Conservation (phyloP, 495 filamentous ascomycete genomes). For the Podospora tetraspora region DNA sequence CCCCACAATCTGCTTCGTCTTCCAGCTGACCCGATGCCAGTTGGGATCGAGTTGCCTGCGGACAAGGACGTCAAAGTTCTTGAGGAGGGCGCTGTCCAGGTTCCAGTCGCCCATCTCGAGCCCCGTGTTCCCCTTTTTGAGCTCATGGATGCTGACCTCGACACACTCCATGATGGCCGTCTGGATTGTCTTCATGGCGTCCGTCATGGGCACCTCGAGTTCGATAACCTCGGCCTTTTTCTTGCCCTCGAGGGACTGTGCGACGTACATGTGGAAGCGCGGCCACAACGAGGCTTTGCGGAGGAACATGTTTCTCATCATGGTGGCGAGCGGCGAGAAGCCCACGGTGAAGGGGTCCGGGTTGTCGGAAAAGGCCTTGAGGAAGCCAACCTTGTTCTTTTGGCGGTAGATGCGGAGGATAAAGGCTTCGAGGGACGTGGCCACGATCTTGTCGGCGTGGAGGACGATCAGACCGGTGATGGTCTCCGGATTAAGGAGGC, state of each 20-base stretch:
- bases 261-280: slow-evolving; percentile 87
- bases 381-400: slow-evolving; percentile 84
- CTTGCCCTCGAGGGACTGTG: slow-evolving; percentile 80
- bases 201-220: slow-evolving; percentile 93
- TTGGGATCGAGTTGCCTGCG: slow-evolving; percentile 89
- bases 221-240: slow-evolving; percentile 97
- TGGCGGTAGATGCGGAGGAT: slow-evolving; percentile 91
- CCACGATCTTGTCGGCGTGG: slow-evolving; percentile 82
- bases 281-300: slow-evolving; percentile 88
- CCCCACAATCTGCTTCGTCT: slow-evolving; percentile 86
- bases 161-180: slow-evolving; percentile 94
- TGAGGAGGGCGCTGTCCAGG: slow-evolving; percentile 86
- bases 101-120: slow-evolving; percentile 98
- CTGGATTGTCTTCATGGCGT: slow-evolving; percentile 88
- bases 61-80: slow-evolving; percentile 85
- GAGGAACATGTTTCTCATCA: slow-evolving; percentile 90
- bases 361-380: slow-evolving; percentile 94
- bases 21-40: slow-evolving; percentile 94
- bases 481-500: slow-evolving; percentile 73
- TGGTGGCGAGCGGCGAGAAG: slow-evolving; percentile 82
- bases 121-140: slow-evolving; percentile 82
- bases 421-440: slow-evolving; percentile 90
- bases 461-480: slow-evolving; percentile 85
- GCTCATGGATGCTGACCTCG: slow-evolving; percentile 83
- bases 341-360: slow-evolving; percentile 88